Percentiles rank a stretch among this genome's conserved stretches.
These are phyloP conservation scores for Lactarius tabidus DNA, from an alignment of 768 basidiomycete species.

Conservation along the genomic window DNA sequence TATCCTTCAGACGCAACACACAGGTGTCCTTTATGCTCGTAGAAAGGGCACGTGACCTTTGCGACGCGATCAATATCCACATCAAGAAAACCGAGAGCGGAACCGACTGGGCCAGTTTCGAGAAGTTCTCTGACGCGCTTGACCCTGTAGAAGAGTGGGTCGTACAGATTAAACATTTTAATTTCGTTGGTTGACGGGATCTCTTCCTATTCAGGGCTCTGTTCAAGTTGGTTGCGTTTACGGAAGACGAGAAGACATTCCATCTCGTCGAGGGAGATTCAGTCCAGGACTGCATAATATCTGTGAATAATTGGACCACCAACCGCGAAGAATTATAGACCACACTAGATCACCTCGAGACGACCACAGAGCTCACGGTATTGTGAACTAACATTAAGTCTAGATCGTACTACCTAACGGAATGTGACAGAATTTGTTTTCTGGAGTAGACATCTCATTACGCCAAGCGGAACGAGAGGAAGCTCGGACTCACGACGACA, in stretches of 20 bases:
- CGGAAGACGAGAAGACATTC: constrained; percentile 14
- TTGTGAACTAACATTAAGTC: not conserved
- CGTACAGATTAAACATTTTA: not conserved
- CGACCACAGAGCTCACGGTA: constrained; percentile 11
- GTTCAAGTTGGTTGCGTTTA: constrained; percentile 12
- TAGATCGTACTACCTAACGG: not conserved
- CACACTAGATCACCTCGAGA: constrained; percentile 11
- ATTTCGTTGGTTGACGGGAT: not conserved
- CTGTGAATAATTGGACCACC: constrained; percentile 12
- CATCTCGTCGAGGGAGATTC: constrained; percentile 5
- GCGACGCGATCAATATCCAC: constrained; percentile 23
- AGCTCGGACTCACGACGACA: constrained; percentile 8
- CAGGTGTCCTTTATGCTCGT: constrained; percentile 26
- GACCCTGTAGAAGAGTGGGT: constrained; percentile 27
- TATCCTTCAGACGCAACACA: constrained; percentile 23
- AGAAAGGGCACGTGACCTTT: constrained; percentile 23
- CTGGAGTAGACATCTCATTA: not conserved
- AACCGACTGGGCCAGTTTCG: constrained; percentile 22
- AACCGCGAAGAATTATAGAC: constrained; percentile 17
- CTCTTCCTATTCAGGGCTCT: not conserved
- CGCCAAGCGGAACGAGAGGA: constrained; percentile 9
- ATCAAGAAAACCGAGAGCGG: constrained; percentile 19
- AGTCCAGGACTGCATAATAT: constrained; percentile 12
- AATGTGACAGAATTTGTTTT: constrained; percentile 8
- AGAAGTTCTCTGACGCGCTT: constrained; percentile 24